Evolutionary conservation across 305 asterid species (phyloP).

Genomic region (Fraxinus floribunda): DNA sequence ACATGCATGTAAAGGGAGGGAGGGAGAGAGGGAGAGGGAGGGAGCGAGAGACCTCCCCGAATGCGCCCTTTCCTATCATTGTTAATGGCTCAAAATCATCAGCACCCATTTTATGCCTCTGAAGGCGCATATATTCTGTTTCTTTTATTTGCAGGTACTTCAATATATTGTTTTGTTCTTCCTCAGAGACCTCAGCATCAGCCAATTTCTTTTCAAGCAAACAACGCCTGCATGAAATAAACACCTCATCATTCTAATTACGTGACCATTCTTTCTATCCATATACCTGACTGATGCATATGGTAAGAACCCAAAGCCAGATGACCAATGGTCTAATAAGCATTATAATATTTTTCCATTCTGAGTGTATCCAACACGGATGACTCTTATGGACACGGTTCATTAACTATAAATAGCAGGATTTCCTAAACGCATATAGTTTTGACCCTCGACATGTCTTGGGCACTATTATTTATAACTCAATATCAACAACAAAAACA

Average conservation of each 20-base stretch:
- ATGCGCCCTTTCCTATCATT: conserved; percentile 92
- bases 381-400: neutral
- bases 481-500: neutral
- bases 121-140: conserved; percentile 84
- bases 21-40: neutral
- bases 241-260: conserved; percentile 2
- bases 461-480: neutral
- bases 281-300: neutral
- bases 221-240: conserved; percentile 48
- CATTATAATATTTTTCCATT: neutral
- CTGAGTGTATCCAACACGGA: neutral
- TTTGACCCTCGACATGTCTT: neutral
- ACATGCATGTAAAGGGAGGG: neutral
- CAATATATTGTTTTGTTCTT: conserved; percentile 69
- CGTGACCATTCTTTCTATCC: neutral
- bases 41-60: conserved; percentile 70
- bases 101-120: conserved; percentile 90
- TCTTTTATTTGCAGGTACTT: conserved; percentile 80
- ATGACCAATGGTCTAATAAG: neutral
- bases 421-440: neutral
- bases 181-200: conserved; percentile 82
- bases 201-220: conserved; percentile 75
- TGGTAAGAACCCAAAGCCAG: neutral
- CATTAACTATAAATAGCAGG: neutral
- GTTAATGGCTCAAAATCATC: conserved; percentile 85